Base-by-base conservation (phyloP, 495 filamentous ascomycete species). In the Penicillium antarcticum region DNA sequence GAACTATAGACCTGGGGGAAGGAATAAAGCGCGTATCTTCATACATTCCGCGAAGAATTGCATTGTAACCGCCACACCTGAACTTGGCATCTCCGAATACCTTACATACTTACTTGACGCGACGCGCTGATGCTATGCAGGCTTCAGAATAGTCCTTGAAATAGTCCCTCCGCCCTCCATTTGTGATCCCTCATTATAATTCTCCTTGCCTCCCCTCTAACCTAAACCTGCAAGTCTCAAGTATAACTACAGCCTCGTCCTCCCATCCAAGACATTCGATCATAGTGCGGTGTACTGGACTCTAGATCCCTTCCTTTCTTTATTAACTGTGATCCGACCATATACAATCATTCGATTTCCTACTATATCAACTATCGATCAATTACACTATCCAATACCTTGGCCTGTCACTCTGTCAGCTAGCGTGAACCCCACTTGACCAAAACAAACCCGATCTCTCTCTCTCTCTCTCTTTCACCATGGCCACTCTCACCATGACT, bases 401-500 rank as follows among this genome's bases (percentile, higher is more conserved):
- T 24, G 46, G 29, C 42, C 34, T 55, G 33, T 11, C 45, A 37
- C 51, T 44, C 43, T 49, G 21, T 46, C 52, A 45, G 39, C 50
- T 51, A 55, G 55, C 52, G 57, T 52, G 47, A 42, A 53, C 16
- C 53, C 60, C 62, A 61, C 60, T 66, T 62, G 54, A 43, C 54
- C 62, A 66, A 66, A 66, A 66, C 62, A 66, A 66, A 58, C 38
- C 56, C 8, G 35, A 43, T 42, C 36, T 38, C 51, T 43, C 29
- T 31, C 21, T 26, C 12, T 41, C 39, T 42, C 43, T n/a, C 37
- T 39, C 34, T 45, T 42, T 51, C 56, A 60, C 33, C 48, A 75
- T 73, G 70, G 69, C 70, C 19, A 58, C 72, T 47, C 66, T 75
- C 60, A 69, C 70, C 45, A 72, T 75, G 69, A 68, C 69, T 48